Evolutionary conservation across 768 basidiomycete species (phyloP).

Genomic region (Zangia roseola): DNA sequence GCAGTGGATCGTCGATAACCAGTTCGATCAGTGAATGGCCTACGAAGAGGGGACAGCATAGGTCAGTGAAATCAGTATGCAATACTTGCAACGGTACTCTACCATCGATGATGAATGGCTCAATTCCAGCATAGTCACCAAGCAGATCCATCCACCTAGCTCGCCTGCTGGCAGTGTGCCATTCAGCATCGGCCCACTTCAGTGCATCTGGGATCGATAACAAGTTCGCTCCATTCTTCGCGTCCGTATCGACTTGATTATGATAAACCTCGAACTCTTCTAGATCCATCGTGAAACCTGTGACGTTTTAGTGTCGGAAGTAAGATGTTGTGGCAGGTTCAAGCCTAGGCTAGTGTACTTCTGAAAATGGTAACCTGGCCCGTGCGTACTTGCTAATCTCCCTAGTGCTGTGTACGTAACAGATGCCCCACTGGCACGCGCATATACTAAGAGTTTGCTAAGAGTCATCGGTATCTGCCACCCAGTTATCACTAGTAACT

Average conservation of each 20-base stretch:
- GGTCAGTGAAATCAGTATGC: conserved; percentile 1
- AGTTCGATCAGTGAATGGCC: conserved; percentile 61
- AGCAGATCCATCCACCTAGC: conserved; percentile 68
- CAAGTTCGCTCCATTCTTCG: not conserved
- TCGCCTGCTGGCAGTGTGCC: conserved; percentile 39
- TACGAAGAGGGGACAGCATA: conserved; percentile 24
- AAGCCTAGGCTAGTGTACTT: not conserved
- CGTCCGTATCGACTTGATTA: not conserved
- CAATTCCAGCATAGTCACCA: conserved; percentile 68
- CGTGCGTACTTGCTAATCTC: conserved; percentile 13
- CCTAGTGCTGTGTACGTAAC: no score
- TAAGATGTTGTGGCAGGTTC: not conserved
- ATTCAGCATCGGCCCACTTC: conserved; percentile 33
- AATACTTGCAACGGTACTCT: conserved; percentile 4
- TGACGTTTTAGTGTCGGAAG: not conserved
- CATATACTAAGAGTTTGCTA: no score
- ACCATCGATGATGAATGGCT: conserved; percentile 69
- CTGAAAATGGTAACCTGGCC: conserved; percentile 5
- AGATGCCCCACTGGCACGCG: no score
- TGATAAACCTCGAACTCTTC: conserved; percentile 36
- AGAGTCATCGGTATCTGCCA: no score
- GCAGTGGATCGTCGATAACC: conserved; percentile 59
- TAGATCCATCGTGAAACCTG: conserved; percentile 33
- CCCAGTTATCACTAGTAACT: no score
- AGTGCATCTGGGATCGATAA: conserved; percentile 26